These are phyloP conservation scores for Beverwykella pulmonaria DNA, from an alignment of 495 filamentous ascomycete genomes.

Conservation along the genomic window DNA sequence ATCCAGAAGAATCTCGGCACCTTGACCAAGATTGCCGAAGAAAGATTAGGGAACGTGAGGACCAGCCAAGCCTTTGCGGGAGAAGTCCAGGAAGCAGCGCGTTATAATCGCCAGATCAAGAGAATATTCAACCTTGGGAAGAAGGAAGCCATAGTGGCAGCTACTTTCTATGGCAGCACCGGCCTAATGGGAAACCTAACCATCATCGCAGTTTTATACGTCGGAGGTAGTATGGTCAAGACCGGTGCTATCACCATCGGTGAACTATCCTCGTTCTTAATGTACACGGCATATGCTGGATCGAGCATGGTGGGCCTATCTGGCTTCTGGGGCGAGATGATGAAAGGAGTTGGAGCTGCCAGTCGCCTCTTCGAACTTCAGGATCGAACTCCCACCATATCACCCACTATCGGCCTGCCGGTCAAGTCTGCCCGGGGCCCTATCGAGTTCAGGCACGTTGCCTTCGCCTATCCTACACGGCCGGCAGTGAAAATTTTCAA, in stretches of 20 bases:
- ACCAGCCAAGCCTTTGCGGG: conserved; percentile 95
- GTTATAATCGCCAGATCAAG: conserved; percentile 89
- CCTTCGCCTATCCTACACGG: conserved; percentile 87
- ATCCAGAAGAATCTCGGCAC: conserved; percentile 92
- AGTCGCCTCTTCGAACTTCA: conserved; percentile 94
- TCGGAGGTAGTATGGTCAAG: conserved; percentile 86
- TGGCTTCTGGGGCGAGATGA: conserved; percentile 95
- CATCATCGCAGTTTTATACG: conserved; percentile 86
- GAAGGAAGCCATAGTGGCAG: conserved; percentile 81
- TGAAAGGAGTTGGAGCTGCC: conserved; percentile 97
- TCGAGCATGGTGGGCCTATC: conserved; percentile 89
- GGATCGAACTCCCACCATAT: conserved; percentile 85
- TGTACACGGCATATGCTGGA: conserved; percentile 95
- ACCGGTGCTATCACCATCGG: conserved; percentile 83
- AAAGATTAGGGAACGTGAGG: conserved; percentile 90
- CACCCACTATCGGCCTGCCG: conserved; percentile 73
- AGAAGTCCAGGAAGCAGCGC: conserved; percentile 81
- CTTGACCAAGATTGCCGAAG: conserved; percentile 94
- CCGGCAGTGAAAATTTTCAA: conserved; percentile 91
- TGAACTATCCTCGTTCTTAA: conserved; percentile 94
- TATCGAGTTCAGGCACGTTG: conserved; percentile 81
- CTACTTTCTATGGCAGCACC: conserved; percentile 86
- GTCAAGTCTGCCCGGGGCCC: conserved; percentile 81
- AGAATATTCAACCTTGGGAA: conserved; percentile 89
- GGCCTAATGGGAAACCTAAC: conserved; percentile 95